Base-by-base conservation (phyloP, 1,284 basidiomycete genomes). In the Microbotryum intermedium region DNA sequence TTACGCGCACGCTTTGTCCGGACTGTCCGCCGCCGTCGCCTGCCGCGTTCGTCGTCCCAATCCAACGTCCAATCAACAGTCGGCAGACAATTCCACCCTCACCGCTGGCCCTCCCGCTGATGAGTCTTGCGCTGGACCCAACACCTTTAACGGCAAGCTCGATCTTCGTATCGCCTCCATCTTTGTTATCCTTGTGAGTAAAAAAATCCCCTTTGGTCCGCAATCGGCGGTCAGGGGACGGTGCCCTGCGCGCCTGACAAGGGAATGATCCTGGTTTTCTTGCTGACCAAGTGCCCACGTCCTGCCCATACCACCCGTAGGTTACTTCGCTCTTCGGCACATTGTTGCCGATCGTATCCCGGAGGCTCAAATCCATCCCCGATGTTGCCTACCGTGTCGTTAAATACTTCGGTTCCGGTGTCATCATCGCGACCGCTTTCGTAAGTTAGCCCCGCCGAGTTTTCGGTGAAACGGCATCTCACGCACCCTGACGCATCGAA, bases 371-470 rank as follows among this genome's bases (percentile, higher is more conserved):
- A 79, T 83, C 2, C 54, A 68, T 77, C 21, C 76, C 76, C 10
- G 62, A 59, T 1, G 55, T 64, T 16, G 59, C 67, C 26, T 71
- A 69, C 64, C 65, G 62, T 56, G 90, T 93, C 72, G 87, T 87
- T 30, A 95, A 94, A 75, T 97, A 88, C 77, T 97, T 97, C 76
- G 94, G 94, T 51, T 91, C 89, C 9, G 67, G 69, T 6, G 90
- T 65, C 62, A 73, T 79, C 58, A 88, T 97, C 65, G 90, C 90
- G 0, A 97, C 94, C 6, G 76, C 76, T 3, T 76, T 79, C 18
- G 34, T 39, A 16, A 39, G 34, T 39, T 39, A 16, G 16, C 34
- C 13, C 18, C 34, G 18, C n/a, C n/a, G n/a, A n/a, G n/a, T n/a
- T n/a, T n/a, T n/a, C n/a, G n/a, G n/a, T n/a, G n/a, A n/a, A n/a